Evolutionary conservation across 306 rosid species (phyloP), one percentile per base, ranked within the genome.

Genomic region (Styphnolobium japonicum): DNA sequence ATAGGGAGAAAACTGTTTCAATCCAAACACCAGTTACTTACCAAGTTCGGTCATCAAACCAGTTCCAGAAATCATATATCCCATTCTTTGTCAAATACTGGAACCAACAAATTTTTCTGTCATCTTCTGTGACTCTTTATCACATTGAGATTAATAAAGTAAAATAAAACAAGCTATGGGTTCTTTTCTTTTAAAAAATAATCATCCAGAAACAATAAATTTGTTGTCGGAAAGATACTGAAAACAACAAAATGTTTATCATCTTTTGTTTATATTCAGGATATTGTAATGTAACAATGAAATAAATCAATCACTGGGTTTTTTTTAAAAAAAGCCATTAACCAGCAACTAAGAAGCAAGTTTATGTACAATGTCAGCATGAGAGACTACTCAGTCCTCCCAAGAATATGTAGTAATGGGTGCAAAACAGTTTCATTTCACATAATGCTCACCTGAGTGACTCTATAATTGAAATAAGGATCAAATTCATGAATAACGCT

Each of bases 41-140:
- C 98, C 98, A 95, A 66, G 98, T 95, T 40, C 98, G 91, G 69
- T 95, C 98, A 85, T 95, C 98, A 80, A 95, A 95, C 98, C 98
- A 95, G 83, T 95, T 95, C 98, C 98, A 92, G 84, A 95, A 95
- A 57, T 95, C 97, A 84, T 95, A 95, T 84, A 92, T 91, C 68
- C 98, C 98, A 78, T 90, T 95, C 92, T 95, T 95, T 2, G 94
- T 85, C 85, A 95, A 89, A 90, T 45, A 91, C 98, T 95, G 98
- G 72, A 90, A 85, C 86, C 80, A 89, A 85, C 67, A 87, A 79
- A 84, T 22, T 72, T 58, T 48, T 51, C 18, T 7, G 61, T 89
- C 71, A 86, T 79, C 66, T 66, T 70, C 74, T 65, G 51, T 27
- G 34, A 52, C 63, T 39, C 67, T 49, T 83, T 33, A 39, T 9